Evolutionary conservation across 2,329 filamentous ascomycete genomes (phyloP), one percentile per base, ranked within the genome.

Genomic region (Aureobasidium vineae): DNA sequence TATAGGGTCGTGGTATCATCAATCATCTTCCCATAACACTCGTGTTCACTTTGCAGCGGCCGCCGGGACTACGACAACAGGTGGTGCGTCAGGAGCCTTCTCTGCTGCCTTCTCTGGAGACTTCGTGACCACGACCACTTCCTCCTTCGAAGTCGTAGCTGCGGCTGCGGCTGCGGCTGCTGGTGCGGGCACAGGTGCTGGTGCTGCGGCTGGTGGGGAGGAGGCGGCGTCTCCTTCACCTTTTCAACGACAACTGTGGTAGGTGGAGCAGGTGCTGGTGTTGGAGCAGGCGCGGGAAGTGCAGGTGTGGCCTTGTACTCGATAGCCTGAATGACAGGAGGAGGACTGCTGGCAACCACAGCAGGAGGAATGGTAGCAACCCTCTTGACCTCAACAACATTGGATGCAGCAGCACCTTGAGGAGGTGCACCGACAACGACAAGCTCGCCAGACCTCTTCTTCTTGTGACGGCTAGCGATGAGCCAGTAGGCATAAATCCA

Each of bases 1-100:
- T 19, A 23, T 16, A 41, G 36, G 52, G 36, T 23, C 53, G 53
- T 56, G 53, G 33, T 56, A 56, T 56, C 53, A 41, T 56, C 36
- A 56, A 26, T 56, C 53, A 28, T 41, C 21, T 26, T 41, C 21
- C 15, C 53, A n/a, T 56, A 36, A 13, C 10, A 36, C 16, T 41
- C 36, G 23, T 15, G 33, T 36, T 56, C 36, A 56, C 15, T 41
- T 26, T 21, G 33, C 6, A 41, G 36, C n/a, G 23, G 33, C n/a
- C 21, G 15, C 3, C 41, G 53, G 21, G 26, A 6, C 13, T 16
- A n/a, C 21, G 16, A 28, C 36, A 56, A 16, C 33, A 28, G 53
- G 21, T 41, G 53, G 4, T 26, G 33, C 36, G 11, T 21, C 53
- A 3, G 53, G 36, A 16, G 53, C 33, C 28, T 38, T 16, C 16